These are phyloP conservation scores for Saussurea involucrata DNA, from an alignment of 129 eudicot genomes.

Conservation along the genomic window DNA sequence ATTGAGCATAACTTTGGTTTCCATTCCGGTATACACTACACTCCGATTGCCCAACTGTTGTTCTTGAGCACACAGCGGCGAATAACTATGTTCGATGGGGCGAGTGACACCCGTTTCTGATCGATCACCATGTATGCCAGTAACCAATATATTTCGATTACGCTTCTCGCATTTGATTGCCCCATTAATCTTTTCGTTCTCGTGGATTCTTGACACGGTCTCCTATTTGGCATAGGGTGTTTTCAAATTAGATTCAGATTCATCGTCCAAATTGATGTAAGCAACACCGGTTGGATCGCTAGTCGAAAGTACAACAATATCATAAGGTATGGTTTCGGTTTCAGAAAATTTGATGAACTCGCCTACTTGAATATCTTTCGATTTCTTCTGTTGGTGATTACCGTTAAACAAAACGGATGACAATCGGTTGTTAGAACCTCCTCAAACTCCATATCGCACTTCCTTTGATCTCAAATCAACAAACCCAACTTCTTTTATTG, in stretches of 20 bases:
- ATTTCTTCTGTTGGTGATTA: conserved; percentile 45
- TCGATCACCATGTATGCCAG: conserved; percentile 75
- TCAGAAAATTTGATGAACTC: conserved; percentile 70
- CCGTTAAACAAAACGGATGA: conserved; percentile 49
- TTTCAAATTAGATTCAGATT: conserved; percentile 84
- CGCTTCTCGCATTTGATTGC: conserved; percentile 87
- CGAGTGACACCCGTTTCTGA: conserved; percentile 73
- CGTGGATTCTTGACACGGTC: conserved; percentile 45
- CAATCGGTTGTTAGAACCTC: conserved; percentile 58
- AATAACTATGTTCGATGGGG: conserved; percentile 83
- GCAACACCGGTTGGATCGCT: conserved; percentile 96
- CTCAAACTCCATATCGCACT: conserved; percentile 50
- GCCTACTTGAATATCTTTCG: conserved; percentile 79
- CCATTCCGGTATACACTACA: too few species aligned
- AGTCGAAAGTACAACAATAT: conserved; percentile 75
- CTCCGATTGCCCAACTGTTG: conserved; percentile 80
- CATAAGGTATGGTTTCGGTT: conserved; percentile 80
- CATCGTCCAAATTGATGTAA: conserved; percentile 91
- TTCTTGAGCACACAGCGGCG: conserved; percentile 91
- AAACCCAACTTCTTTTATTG: conserved; percentile 59
- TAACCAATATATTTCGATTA: conserved; percentile 77
- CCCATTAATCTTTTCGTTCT: conserved; percentile 47
- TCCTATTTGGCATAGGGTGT: conserved; percentile 92
- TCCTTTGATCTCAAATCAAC: conserved; percentile 54
- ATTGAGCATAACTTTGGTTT: too few species aligned